These are phyloP conservation scores for Plantago elongata DNA, from an alignment of 257 asterid species.

Conservation along the genomic window DNA sequence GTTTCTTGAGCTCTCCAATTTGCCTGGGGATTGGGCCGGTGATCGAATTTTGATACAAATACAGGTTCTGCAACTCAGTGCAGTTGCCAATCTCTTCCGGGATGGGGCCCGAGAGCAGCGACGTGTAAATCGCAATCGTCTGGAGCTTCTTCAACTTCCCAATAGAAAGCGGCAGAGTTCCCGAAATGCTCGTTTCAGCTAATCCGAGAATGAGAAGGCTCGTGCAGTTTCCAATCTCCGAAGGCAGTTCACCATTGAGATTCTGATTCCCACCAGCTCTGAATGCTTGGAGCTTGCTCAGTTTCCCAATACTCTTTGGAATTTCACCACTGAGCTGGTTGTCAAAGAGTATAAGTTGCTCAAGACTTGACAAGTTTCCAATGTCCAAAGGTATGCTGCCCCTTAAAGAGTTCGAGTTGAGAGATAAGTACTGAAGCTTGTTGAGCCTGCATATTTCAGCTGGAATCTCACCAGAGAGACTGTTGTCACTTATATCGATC, in stretches of 20 bases:
- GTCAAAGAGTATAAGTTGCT: constrained; percentile 58
- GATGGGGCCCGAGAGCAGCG: constrained; percentile 68
- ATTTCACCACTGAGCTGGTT: constrained; percentile 76
- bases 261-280: constrained; percentile 92
- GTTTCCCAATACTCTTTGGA: constrained; percentile 57
- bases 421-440: constrained; percentile 45
- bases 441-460: constrained; percentile 49
- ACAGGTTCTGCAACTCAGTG: constrained; percentile 64
- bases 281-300: constrained; percentile 53
- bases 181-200: constrained; percentile 82
- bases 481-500: constrained; percentile 69
- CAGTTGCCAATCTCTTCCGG: constrained; percentile 90
- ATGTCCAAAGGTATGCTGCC: constrained; percentile 63
- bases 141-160: constrained; percentile 70
- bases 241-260: constrained; percentile 66
- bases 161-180: constrained; percentile 61
- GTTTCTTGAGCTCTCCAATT: constrained; percentile 59
- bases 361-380: constrained; percentile 52
- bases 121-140: constrained; percentile 72
- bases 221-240: constrained; percentile 78
- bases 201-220: constrained; percentile 59
- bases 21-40: constrained; percentile 63
- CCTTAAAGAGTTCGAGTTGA: constrained; percentile 51
- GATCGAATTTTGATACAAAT: constrained; percentile 74
- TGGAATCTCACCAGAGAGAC: constrained; percentile 71